Evolutionary conservation across 352 stramenopile genomes (phyloP).

Genomic region (Phytopythium delawarense): DNA sequence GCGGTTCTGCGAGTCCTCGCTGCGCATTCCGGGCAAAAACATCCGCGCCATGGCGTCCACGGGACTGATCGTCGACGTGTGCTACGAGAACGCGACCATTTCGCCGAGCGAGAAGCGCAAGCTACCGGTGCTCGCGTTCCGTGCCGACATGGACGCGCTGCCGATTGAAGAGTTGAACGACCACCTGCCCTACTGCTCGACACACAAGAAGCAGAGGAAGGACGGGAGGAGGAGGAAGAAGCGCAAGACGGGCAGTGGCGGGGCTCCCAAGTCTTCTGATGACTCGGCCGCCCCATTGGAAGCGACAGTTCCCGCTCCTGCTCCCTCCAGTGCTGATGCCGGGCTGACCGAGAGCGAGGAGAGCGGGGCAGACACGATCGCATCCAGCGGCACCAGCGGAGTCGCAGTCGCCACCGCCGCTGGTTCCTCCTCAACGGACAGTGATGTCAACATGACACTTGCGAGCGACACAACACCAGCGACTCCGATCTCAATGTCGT

Average conservation of each 20-base stretch:
- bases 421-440: slow-evolving; percentile 5
- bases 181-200: slow-evolving; percentile 76
- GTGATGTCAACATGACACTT: slow-evolving; percentile 17
- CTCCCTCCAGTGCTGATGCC: not conserved
- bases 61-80: slow-evolving; percentile 91
- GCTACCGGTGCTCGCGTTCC: slow-evolving; percentile 87
- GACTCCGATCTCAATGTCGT: slow-evolving; percentile 19
- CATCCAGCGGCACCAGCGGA: slow-evolving; percentile 5
- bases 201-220: slow-evolving; percentile 51
- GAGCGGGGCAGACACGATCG: slow-evolving; percentile 1
- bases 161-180: slow-evolving; percentile 88
- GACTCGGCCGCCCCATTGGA: slow-evolving; percentile 3
- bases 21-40: slow-evolving; percentile 71
- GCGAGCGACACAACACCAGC: slow-evolving; percentile 12
- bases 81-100: slow-evolving; percentile 58
- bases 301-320: not conserved
- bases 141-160: slow-evolving; percentile 95
- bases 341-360: slow-evolving; percentile 5
- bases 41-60: slow-evolving; percentile 76
- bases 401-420: slow-evolving; percentile 4
- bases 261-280: slow-evolving; percentile 5
- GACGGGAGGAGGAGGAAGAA: slow-evolving; percentile 67
- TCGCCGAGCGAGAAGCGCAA: slow-evolving; percentile 44
- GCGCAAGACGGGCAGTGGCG: slow-evolving; percentile 28
- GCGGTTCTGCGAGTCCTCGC: slow-evolving; percentile 73